These are phyloP conservation scores for Fimicolochytrium jonesii DNA, from an alignment of 192 early-diverging fungal genomes.

Conservation along the genomic window DNA sequence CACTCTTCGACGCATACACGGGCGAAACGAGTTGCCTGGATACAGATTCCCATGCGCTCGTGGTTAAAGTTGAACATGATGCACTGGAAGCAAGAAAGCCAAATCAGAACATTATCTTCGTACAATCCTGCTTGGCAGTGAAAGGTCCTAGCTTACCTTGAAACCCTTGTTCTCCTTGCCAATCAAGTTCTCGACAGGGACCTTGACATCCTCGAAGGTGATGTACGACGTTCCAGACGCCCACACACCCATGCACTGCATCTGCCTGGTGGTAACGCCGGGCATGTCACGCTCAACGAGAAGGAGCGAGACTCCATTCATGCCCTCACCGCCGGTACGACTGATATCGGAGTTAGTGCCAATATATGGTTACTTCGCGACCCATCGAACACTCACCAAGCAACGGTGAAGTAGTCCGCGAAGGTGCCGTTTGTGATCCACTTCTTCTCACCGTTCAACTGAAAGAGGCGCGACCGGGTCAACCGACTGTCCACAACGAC, in stretches of 20 bases:
- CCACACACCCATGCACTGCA: slow-evolving; percentile 81
- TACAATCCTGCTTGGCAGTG: background rate
- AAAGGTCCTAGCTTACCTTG: slow-evolving; percentile 43
- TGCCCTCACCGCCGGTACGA: slow-evolving; percentile 72
- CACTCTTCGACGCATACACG: slow-evolving; percentile 83
- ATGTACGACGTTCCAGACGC: slow-evolving; percentile 75
- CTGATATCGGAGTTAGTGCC: slow-evolving; percentile 19
- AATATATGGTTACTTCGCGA: too few relatives aligned
- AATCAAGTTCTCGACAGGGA: slow-evolving; percentile 78
- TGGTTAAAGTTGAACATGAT: slow-evolving; percentile 79
- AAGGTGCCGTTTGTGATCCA: slow-evolving; percentile 68
- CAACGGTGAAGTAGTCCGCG: slow-evolving; percentile 80
- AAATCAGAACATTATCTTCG: background rate
- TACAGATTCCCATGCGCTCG: slow-evolving; percentile 75
- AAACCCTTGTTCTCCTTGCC: slow-evolving; percentile 83
- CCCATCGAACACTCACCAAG: slow-evolving; percentile 40
- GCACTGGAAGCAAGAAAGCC: background rate
- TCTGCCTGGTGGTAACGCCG: slow-evolving; percentile 70
- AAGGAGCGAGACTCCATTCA: slow-evolving; percentile 72
- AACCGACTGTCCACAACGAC: background rate
- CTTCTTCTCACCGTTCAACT: slow-evolving; percentile 76
- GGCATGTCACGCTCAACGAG: slow-evolving; percentile 70
- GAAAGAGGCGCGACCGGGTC: background rate
- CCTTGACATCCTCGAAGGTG: slow-evolving; percentile 82
- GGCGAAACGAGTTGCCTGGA: slow-evolving; percentile 80